These are phyloP conservation scores for Aeminium ludgeri DNA, from an alignment of 495 filamentous ascomycete genomes.

Conservation along the genomic window DNA sequence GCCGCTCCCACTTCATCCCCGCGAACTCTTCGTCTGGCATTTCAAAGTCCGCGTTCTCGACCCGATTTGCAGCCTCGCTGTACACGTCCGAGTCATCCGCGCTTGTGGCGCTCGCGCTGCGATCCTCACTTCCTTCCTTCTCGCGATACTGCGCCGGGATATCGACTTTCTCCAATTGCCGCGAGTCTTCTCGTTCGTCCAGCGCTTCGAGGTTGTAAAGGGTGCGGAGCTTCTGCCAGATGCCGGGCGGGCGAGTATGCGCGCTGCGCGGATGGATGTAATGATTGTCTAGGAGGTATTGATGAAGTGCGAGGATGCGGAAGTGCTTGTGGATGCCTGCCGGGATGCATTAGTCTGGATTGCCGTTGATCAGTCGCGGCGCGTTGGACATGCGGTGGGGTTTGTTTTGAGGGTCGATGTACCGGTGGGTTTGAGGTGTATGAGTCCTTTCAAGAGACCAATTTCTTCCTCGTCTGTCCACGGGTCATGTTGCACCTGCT, in stretches of 20 bases:
- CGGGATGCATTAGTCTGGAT: conserved; percentile 3
- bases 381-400: not conserved
- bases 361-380: not conserved
- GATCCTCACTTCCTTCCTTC: conserved; percentile 43
- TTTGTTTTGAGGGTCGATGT: conserved; percentile 1
- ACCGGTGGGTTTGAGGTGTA: conserved; percentile 92
- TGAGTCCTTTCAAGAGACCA: conserved; percentile 72
- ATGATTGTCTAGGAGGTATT: conserved; percentile 73
- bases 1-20: conserved; percentile 52
- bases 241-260: conserved; percentile 75
- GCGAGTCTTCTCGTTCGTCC: conserved; percentile 52
- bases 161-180: conserved; percentile 6
- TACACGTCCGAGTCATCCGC: conserved; percentile 21
- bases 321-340: conserved; percentile 95
- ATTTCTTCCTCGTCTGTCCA: conserved; percentile 96
- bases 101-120: conserved; percentile 33
- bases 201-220: conserved; percentile 80
- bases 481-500: conserved; percentile 40
- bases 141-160: conserved; percentile 12
- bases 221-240: conserved; percentile 72
- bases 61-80: conserved; percentile 23
- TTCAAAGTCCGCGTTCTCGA: conserved; percentile 42
- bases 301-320: conserved; percentile 76
- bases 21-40: conserved; percentile 66
- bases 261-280: conserved; percentile 45